Base-by-base conservation (phyloP, 2,329 filamentous ascomycete genomes). In the Penicillium sp. region DNA sequence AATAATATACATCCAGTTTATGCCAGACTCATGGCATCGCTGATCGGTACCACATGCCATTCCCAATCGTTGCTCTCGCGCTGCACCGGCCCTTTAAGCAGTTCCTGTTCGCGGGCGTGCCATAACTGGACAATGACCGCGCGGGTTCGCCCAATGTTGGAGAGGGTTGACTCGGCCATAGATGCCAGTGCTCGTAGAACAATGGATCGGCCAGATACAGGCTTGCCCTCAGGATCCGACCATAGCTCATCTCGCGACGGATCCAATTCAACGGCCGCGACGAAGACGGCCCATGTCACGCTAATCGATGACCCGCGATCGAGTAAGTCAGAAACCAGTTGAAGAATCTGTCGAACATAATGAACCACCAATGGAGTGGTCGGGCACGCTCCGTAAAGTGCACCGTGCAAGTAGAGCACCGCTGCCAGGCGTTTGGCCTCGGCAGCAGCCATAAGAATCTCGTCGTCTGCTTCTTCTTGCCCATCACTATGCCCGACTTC, bases 81-180 rank as follows among this genome's bases (percentile, higher is more conserved):
- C 23, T 44, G 33, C 25, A 11, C 12, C 4, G 43, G 48, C 7
- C 45, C 42, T 18, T 56, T 60, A 6, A 59, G 37, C 29, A 63
- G 42, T 29, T 60, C 55, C 20, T 56, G 44, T 34, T 73, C 69
- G 14, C 70, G 59, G 29, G 62, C 62, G 38, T 66, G 63, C 71
- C 71, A 73, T 8, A 73, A 61, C 30, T 68, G 70, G 7, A 65
- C 58, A 35, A 73, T 70, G 3, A 73, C 71, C 0, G 66, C 63
- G 8, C 66, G 56, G 6, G 68, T 71, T 13, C 67, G 61, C 7
- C 64, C 58, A 5, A 72, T 60, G 30, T 73, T 73, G 2, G 59
- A 57, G 0, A 71, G 53, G 1, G 67, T 69, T 0, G 59, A 64
- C 14, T 64, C 59, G 0, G 61, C 55, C 58, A 73, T 65, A 1